Evolutionary conservation across 164 flowering plant genomes (phyloP).

Genomic region (Aristolochia californica): DNA sequence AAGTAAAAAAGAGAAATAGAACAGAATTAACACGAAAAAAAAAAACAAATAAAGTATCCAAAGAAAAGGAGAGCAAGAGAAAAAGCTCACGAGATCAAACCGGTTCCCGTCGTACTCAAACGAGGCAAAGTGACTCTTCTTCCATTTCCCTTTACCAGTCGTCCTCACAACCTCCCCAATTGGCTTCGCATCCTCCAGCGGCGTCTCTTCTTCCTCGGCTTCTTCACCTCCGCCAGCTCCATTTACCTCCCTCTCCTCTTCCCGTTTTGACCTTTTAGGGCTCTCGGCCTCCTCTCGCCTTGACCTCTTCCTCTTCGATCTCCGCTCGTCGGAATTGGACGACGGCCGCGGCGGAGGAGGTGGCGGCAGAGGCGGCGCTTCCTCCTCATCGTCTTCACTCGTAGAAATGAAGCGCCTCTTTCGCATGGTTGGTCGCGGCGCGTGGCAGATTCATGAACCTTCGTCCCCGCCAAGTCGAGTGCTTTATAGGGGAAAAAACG

Average conservation of each 20-base stretch:
- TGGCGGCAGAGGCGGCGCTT: slow-evolving; percentile 6
- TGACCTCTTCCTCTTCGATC: background rate
- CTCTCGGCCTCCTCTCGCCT: slow-evolving; percentile 1
- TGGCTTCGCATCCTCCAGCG: slow-evolving; percentile 50
- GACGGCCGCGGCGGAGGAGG: slow-evolving; percentile 1
- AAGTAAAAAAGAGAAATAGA: background rate
- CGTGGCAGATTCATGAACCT: too few relatives aligned
- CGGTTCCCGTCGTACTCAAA: slow-evolving; percentile 61
- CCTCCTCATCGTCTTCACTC: slow-evolving; percentile 65
- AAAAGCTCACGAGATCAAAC: slow-evolving; percentile 46
- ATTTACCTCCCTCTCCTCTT: slow-evolving; percentile 6
- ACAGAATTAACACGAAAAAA: background rate
- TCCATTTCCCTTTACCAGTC: slow-evolving; percentile 47
- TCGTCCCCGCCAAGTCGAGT: too few relatives aligned
- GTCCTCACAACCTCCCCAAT: slow-evolving; percentile 50
- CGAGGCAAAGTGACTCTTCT: slow-evolving; percentile 38
- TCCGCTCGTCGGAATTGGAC: background rate
- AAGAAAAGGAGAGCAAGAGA: background rate
- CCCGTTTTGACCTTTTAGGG: slow-evolving; percentile 6
- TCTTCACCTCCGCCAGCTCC: slow-evolving; percentile 5
- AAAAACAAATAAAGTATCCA: background rate
- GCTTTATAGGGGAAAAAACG: too few relatives aligned
- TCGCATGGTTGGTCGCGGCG: slow-evolving; percentile 19
- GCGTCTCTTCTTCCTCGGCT: slow-evolving; percentile 22
- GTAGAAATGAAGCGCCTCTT: slow-evolving; percentile 41